Evolutionary conservation across 176 grass and related monocot genomes (phyloP), one percentile per base, ranked within the genome.

Genomic region (Ampelocalamus luodianensis): DNA sequence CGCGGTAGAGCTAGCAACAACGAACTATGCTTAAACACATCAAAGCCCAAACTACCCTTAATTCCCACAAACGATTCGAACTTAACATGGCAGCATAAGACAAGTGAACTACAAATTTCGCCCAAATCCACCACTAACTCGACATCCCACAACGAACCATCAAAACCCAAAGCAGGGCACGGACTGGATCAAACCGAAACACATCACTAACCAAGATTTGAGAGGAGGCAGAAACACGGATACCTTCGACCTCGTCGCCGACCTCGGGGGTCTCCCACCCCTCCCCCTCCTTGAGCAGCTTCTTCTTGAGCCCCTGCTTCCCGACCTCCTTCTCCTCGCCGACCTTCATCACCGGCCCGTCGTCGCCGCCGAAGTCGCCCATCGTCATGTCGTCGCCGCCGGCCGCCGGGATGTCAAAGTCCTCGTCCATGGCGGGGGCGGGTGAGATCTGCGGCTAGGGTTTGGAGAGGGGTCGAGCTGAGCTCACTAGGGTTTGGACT

Each of bases 241-340:
- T 83, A 98, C 96, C 96, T 95, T 98, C 96, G 34, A 98, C 96
- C 83, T 98, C 96, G 78, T 98, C 96, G 82, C 96, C 96, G 71
- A 90, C 88, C 88, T 95, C 96, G 54, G 96, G 93, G 16, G 67
- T 83, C 22, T 95, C 93, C 96, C 96, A 95, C 8, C 91, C 89
- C 44, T 93, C 89, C 1, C 96, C 93, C 72, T 90, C 93, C 85
- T 95, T 98, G 43, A 98, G 75, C 66, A 98, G 93, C 85, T 92
- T 98, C 93, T 98, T 98, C 91, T 89, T 98, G 24, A 98, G 91
- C 32, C 96, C 96, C 78, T 93, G 71, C 67, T 95, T 95, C 55
- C 96, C 93, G 72, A 98, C 65, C 93, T 98, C 96, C 91, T 98
- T 95, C 93, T 98, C 96, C 78, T 98, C 91, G 26, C 96, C 96